Base-by-base conservation (phyloP, 2,329 filamentous ascomycete species). In the Aspergillus melleus region DNA sequence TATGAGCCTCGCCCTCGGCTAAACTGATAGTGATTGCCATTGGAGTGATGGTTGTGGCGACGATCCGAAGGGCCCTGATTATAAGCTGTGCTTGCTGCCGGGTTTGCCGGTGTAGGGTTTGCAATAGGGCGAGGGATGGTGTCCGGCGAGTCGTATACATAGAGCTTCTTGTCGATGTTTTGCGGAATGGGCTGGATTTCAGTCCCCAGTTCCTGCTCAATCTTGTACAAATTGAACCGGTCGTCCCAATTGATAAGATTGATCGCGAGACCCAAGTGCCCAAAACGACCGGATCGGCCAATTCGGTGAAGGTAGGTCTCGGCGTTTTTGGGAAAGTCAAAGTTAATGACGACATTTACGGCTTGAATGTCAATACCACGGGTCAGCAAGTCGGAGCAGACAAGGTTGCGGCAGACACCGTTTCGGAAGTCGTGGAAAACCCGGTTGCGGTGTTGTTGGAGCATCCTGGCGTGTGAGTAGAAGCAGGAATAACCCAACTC, bases 231-330 rank as follows among this genome's bases (percentile, higher is more conserved):
- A 77, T 98, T 99, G 84, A 96, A 98, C 29, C 95, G 88, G 76
- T 99, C 95, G 59, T 99, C 95, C 95, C 95, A 99, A 77, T 96
- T 98, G 84, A 99, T 99, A 75, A 99, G 83, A 79, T 99, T 99
- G 75, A 99, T 99, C 65, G 96, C 96, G 67, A 99, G 83, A 85
- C 95, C 95, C 72, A 98, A 85, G 79, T 99, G 95, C 66, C 95
- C 95, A 75, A 96, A 99, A 66, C 95, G 91, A 67, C 95, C 95
- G 54, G 95, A 99, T 74, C 95, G 91, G 82, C 95, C 95, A 74
- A 99, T 99, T 68, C 95, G 92, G 80, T 99, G 95, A 59, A 99
- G 88, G 74, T 99, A 99, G 0, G 95, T 99, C 80, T 99, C 95
- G 16, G 95, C 96, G 72, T 99, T 99, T 82, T 99, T 99, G 57